Evolutionary conservation across 2,329 filamentous ascomycete species (phyloP).

Genomic region (Nothophaeocryptopus gaeumannii): DNA sequence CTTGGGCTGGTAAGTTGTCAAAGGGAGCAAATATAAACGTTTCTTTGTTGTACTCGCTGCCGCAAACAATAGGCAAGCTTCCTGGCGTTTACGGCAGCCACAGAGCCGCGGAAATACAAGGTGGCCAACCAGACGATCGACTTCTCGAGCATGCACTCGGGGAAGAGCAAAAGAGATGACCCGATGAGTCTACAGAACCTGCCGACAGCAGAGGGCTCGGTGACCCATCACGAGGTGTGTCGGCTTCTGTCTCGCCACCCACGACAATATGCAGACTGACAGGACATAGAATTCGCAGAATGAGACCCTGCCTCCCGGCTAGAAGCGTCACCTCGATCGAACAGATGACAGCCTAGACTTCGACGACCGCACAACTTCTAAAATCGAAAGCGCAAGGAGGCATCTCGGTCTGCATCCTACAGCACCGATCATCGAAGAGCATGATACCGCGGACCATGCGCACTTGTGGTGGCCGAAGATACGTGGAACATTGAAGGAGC

Average conservation of each 20-base stretch:
- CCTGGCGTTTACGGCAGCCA: too few relatives aligned
- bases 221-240: conserved; percentile 2
- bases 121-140: background rate
- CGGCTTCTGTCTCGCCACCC: too few relatives aligned
- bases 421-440: conserved; percentile 43
- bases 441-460: conserved; percentile 37
- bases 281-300: conserved; percentile 3
- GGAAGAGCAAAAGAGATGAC: background rate
- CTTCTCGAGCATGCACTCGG: too few relatives aligned
- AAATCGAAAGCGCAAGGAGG: conserved; percentile 9
- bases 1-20: too few relatives aligned
- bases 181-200: conserved; percentile 7
- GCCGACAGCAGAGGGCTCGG: background rate
- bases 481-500: conserved; percentile 38
- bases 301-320: conserved; percentile 8
- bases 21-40: too few relatives aligned
- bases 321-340: conserved; percentile 2
- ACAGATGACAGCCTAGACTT: conserved; percentile 3
- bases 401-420: conserved; percentile 39
- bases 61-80: too few relatives aligned
- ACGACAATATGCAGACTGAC: too few relatives aligned
- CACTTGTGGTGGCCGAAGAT: conserved; percentile 40
- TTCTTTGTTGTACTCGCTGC: too few relatives aligned
- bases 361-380: conserved; percentile 6
- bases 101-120: too few relatives aligned